Percentiles rank a stretch among this genome's conserved stretches.
phyloP scores from a whole-genome alignment of 345 rosid genomes.

The Boechera stricta region DNA sequence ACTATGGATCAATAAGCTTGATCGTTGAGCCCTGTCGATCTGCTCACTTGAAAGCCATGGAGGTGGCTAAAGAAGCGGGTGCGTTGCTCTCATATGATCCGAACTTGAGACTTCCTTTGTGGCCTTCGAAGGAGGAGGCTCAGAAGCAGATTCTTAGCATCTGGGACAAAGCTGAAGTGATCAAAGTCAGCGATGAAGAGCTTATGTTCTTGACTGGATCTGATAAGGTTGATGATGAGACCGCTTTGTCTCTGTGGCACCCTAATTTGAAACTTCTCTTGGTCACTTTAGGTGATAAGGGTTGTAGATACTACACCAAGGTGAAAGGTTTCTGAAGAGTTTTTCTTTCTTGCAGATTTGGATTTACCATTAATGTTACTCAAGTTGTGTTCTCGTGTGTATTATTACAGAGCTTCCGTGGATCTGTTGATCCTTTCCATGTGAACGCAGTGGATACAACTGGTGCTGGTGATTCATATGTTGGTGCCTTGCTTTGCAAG shows the following conservation, averaged over 20 bases:
- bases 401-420: conserved; percentile 65
- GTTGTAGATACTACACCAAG: conserved; percentile 96
- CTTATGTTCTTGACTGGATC: conserved; percentile 93
- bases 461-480: conserved; percentile 95
- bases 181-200: conserved; percentile 96
- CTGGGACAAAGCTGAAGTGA: conserved; percentile 95
- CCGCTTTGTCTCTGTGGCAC: conserved; percentile 91
- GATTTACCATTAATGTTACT: background rate
- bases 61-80: conserved; percentile 86
- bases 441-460: conserved; percentile 87
- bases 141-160: conserved; percentile 87
- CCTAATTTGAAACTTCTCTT: conserved; percentile 78
- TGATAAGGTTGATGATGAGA: conserved; percentile 70
- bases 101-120: conserved; percentile 86
- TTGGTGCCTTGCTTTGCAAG: conserved; percentile 86
- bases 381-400: conserved; percentile 2
- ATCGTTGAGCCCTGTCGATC: conserved; percentile 99
- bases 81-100: conserved; percentile 96
- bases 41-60: conserved; percentile 91
- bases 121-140: conserved; percentile 93
- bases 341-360: background rate
- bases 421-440: conserved; percentile 78
- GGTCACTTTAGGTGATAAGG: conserved; percentile 93
- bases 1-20: conserved; percentile 96
- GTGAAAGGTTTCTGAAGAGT: conserved; percentile 42